Percentiles rank a stretch among this genome's conserved stretches.
phyloP scores from a whole-genome alignment of 1,139 yeast genomes.

The Scheffersomyces illinoinensis region DNA sequence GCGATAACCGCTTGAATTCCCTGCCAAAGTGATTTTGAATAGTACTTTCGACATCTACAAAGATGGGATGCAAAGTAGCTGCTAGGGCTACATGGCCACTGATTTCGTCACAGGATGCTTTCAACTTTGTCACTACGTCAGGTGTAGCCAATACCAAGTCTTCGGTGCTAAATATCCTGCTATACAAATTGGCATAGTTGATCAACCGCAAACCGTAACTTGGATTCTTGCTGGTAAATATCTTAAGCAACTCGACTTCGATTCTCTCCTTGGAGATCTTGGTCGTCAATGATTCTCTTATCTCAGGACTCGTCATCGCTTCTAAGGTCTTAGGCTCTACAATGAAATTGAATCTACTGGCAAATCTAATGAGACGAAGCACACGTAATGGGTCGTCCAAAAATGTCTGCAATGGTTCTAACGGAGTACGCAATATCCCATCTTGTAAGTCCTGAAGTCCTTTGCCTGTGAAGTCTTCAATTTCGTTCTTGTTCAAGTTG shows the following conservation, averaged over 20 bases:
- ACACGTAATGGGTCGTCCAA: conserved; percentile 92
- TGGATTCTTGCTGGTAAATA: conserved; percentile 63
- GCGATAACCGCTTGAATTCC: conserved; percentile 6
- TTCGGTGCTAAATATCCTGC: conserved; percentile 57
- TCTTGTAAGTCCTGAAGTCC: conserved; percentile 71
- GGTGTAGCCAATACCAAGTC: conserved; percentile 10
- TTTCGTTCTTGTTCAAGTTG: conserved; percentile 62
- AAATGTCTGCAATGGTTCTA: conserved; percentile 81
- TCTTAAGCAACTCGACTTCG: conserved; percentile 82
- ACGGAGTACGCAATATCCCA: conserved; percentile 84
- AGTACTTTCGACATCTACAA: conserved; percentile 8
- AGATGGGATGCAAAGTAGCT: conserved; percentile 21
- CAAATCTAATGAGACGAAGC: conserved; percentile 79
- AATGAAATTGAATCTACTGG: conserved; percentile 70
- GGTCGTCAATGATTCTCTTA: conserved; percentile 57
- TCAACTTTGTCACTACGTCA: conserved; percentile 7
- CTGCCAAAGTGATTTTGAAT: not conserved
- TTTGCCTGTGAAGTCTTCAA: conserved; percentile 80
- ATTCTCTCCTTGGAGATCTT: conserved; percentile 91
- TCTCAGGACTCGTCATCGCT: conserved; percentile 65
- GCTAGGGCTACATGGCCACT: conserved; percentile 19
- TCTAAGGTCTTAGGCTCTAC: conserved; percentile 59
- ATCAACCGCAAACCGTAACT: conserved; percentile 64
- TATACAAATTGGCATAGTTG: conserved; percentile 53
- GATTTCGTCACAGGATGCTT: conserved; percentile 6